phyloP scores from a whole-genome alignment of 2,329 filamentous ascomycete genomes.

The Juglanconis juglandina region DNA sequence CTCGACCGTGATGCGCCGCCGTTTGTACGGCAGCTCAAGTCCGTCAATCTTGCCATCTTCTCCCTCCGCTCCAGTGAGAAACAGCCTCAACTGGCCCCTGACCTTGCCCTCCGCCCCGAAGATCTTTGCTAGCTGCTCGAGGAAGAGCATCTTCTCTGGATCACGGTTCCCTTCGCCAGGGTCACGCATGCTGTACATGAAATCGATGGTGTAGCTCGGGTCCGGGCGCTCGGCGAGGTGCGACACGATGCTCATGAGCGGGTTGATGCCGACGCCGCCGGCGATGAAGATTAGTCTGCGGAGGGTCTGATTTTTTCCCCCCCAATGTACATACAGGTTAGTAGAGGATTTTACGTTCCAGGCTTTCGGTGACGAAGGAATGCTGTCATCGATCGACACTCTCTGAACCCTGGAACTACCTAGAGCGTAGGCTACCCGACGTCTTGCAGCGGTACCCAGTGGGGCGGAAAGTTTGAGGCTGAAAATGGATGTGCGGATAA shows the following conservation, averaged over 20 bases:
- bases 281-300: slow-evolving; percentile 69
- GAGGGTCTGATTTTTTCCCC: not conserved
- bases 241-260: slow-evolving; percentile 70
- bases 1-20: slow-evolving; percentile 38
- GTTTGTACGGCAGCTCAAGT: slow-evolving; percentile 27
- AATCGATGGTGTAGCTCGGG: slow-evolving; percentile 41
- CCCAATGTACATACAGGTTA: too few relatives aligned
- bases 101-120: slow-evolving; percentile 33
- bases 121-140: slow-evolving; percentile 42
- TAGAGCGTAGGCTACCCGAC: too few relatives aligned
- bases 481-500: too few relatives aligned
- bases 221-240: slow-evolving; percentile 46
- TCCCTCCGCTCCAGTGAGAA: slow-evolving; percentile 36
- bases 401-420: too few relatives aligned
- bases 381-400: too few relatives aligned
- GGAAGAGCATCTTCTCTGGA: slow-evolving; percentile 44
- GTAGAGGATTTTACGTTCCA: too few relatives aligned
- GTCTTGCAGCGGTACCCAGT: too few relatives aligned
- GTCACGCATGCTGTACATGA: slow-evolving; percentile 60
- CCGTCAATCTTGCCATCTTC: slow-evolving; percentile 18
- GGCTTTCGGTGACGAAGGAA: too few relatives aligned
- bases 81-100: slow-evolving; percentile 42
- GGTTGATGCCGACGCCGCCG: slow-evolving; percentile 80
- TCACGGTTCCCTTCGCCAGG: slow-evolving; percentile 23
- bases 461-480: too few relatives aligned